Evolutionary conservation across 1,284 basidiomycete genomes (phyloP).

Genomic region (Trichosporon inkin): DNA sequence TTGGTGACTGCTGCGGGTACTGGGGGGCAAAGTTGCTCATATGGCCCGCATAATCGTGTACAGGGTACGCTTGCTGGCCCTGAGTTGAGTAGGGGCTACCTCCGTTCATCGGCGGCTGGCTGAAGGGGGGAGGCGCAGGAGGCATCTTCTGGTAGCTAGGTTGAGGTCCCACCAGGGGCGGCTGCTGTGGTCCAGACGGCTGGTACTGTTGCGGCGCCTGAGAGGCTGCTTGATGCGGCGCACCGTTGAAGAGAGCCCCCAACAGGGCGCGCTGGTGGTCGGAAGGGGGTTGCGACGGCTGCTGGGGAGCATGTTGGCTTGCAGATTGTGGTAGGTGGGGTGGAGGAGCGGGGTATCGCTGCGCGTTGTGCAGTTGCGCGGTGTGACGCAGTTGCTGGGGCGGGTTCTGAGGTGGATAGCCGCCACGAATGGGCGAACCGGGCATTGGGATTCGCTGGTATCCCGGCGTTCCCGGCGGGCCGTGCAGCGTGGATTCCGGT

Average conservation of each 20-base stretch:
- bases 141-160: not conserved
- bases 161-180: not conserved
- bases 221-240: not conserved
- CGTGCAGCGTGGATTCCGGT: not conserved
- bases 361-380: not conserved
- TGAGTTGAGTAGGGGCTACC: not conserved
- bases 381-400: not conserved
- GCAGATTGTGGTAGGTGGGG: not conserved
- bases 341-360: not conserved
- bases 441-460: slow-evolving; percentile 6
- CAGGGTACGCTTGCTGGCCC: not conserved
- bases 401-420: not conserved
- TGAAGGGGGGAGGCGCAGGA: not conserved
- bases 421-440: not conserved
- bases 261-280: slow-evolving; percentile 19
- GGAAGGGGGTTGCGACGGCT: not conserved
- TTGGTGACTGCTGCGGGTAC: not conserved
- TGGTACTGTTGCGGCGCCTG: not conserved
- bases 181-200: not conserved
- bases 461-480: not conserved
- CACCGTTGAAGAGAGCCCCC: slow-evolving; percentile 16
- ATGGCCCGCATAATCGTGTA: not conserved
- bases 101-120: not conserved
- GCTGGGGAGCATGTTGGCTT: not conserved
- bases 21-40: not conserved